Percentiles rank a stretch among this genome's conserved stretches.
These are phyloP conservation scores for Elasticomyces elasticus DNA, from an alignment of 495 filamentous ascomycete species.

Conservation along the genomic window DNA sequence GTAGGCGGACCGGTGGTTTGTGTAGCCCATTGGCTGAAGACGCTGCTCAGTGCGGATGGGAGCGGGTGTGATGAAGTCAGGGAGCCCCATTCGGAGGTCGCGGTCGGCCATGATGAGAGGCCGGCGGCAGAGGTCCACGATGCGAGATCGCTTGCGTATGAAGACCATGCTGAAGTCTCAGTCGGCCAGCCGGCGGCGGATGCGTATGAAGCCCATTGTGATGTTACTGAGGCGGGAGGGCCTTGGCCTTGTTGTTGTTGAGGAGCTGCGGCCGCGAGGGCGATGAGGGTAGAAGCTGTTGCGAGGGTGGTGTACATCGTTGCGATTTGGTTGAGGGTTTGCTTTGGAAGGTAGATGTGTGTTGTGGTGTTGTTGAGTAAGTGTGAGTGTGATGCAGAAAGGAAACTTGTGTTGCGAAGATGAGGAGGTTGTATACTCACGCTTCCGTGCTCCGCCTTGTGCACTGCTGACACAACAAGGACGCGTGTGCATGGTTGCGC, in stretches of 20 bases:
- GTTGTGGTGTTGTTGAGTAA: neutral
- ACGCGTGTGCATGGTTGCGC: too few relatives aligned
- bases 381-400: neutral
- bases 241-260: neutral
- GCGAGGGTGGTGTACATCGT: constrained; percentile 8
- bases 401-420: too few relatives aligned
- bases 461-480: too few relatives aligned
- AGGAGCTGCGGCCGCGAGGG: constrained; percentile 5
- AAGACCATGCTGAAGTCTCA: constrained; percentile 1
- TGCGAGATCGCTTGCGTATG: neutral
- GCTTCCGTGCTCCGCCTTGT: too few relatives aligned
- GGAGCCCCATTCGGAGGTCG: constrained; percentile 8
- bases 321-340: neutral
- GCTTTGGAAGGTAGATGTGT: too few relatives aligned
- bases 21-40: neutral
- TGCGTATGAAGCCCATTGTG: constrained; percentile 4
- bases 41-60: constrained; percentile 3
- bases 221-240: constrained; percentile 6
- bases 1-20: neutral
- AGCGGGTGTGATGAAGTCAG: constrained; percentile 13
- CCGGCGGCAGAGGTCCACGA: constrained; percentile 10
- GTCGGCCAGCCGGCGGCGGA: constrained; percentile 7
- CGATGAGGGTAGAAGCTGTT: constrained; percentile 4
- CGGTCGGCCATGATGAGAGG: constrained; percentile 12
- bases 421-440: too few relatives aligned